Evolutionary conservation across 2,329 filamentous ascomycete genomes (phyloP).

Genomic region (Penicillium sp.): DNA sequence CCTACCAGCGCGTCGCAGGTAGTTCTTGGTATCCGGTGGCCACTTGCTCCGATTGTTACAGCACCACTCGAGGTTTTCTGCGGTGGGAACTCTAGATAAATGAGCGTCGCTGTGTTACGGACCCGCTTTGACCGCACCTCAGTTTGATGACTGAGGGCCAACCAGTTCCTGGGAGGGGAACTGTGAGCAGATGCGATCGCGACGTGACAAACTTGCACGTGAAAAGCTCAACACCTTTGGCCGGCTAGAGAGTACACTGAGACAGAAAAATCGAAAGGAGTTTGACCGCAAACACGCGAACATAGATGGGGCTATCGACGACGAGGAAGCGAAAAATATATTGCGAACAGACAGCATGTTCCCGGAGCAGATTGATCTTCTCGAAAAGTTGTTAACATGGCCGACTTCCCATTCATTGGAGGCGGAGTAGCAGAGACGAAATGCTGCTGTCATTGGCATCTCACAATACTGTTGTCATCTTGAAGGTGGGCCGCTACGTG

Average conservation of each 20-base stretch:
- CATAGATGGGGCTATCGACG: constrained; percentile 15
- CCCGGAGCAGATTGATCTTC: constrained; percentile 15
- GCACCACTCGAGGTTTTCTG: no score
- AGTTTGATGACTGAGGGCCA: no score
- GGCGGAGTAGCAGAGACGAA: constrained; percentile 13
- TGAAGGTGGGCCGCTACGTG: constrained; percentile 9
- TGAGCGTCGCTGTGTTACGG: no score
- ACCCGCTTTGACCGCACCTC: no score
- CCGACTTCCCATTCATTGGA: constrained; percentile 14
- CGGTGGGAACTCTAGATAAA: no score
- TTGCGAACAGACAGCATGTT: constrained; percentile 4
- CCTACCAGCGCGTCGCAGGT: no score
- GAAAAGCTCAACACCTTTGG: constrained; percentile 8
- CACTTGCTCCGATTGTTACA: no score
- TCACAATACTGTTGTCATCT: constrained; percentile 10
- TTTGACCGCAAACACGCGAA: constrained; percentile 17
- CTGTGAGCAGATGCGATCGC: not conserved
- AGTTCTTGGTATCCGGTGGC: no score
- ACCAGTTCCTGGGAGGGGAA: no score
- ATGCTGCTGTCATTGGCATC: constrained; percentile 9
- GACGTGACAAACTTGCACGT: constrained; percentile 3
- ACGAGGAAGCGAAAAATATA: constrained; percentile 16
- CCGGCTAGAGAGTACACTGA: constrained; percentile 10
- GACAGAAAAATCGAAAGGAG: constrained; percentile 6
- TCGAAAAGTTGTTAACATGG: constrained; percentile 14